Evolutionary conservation across 306 rosid species (phyloP), one percentile per base, ranked within the genome.

Genomic region (Lupinus albus): DNA sequence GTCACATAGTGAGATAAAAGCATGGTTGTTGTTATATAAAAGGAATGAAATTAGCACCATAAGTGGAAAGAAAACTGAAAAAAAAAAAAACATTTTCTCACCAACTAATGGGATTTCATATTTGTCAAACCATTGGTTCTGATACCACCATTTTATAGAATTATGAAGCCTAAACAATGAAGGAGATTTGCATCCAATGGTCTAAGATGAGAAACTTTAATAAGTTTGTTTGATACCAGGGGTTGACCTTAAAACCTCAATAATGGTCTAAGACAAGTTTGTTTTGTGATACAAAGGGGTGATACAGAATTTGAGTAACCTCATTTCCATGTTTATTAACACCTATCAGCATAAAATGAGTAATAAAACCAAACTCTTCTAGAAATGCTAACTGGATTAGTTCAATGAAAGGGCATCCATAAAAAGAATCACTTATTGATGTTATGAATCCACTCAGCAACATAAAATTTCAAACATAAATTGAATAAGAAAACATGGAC

Each of bases 401-500:
- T 38, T 58, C 62, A 67, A 42, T 5, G 58, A 67, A 67, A 47
- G 61, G 52, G 68, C 58, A 68, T 21, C 36, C 14, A 28, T 4
- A 0, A 51, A 33, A 14, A 41, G 15, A 62, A 50, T 30, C 35
- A 15, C 16, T 11, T 35, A 6, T 25, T 48, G 41, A 28, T 11
- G 51, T 5, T 1, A 62, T 32, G 17, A 61, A 62, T 36, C 64
- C 30, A 25, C 30, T 71, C 30, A 50, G 28, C 72, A 64, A 64
- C 61, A 28, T 5, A 25, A 75, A 67, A 57, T 36, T 53, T 58
- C 4, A 63, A 53, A 53, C 3, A 28, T 38, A 52, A 12, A 1
- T 60, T 8, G 11, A 71, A 57, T 14, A 66, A 61, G 50, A 75
- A 48, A 42, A 12, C 39, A 1, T 11, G 55, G 49, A 66, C 76